Evolutionary conservation across 805 yeast species (phyloP).

Genomic region (Wickerhamiella azyma): DNA sequence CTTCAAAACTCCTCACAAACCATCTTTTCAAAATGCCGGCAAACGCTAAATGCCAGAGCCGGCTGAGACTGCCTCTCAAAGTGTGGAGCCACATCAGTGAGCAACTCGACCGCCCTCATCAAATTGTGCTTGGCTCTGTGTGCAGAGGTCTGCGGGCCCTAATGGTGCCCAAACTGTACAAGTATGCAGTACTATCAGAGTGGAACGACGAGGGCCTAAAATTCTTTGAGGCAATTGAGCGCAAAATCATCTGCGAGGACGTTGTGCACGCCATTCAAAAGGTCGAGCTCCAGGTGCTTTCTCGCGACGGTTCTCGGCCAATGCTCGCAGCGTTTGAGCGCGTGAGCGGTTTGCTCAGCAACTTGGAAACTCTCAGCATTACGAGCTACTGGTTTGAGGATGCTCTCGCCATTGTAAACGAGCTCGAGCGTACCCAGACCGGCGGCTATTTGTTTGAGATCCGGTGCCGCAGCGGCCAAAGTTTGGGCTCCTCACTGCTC

Average conservation of each 20-base stretch:
- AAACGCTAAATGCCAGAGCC: not conserved
- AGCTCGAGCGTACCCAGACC: not conserved
- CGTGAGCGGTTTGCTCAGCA: not conserved
- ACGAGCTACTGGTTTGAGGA: slow-evolving; percentile 1
- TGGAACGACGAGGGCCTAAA: not conserved
- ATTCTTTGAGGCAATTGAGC: not conserved
- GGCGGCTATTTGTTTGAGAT: not conserved
- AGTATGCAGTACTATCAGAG: not conserved
- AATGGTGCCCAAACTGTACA: not conserved
- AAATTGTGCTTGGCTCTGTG: not conserved
- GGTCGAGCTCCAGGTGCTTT: not conserved
- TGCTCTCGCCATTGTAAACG: not conserved
- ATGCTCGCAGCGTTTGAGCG: not conserved
- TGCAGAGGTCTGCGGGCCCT: slow-evolving; percentile 1
- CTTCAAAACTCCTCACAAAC: too few species aligned
- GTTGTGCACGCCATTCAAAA: not conserved
- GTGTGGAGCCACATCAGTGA: not conserved
- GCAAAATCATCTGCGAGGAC: not conserved
- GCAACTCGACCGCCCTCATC: not conserved
- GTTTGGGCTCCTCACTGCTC: not conserved
- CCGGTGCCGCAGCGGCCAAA: not conserved
- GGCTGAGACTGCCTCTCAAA: not conserved
- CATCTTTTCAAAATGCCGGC: not conserved
- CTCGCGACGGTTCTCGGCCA: not conserved
- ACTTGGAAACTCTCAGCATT: not conserved